Percentiles rank a stretch among this genome's conserved stretches.
Conservation (phyloP, 2,329 filamentous ascomycete genomes). For the Lasiodiplodia gonubiensis region DNA sequence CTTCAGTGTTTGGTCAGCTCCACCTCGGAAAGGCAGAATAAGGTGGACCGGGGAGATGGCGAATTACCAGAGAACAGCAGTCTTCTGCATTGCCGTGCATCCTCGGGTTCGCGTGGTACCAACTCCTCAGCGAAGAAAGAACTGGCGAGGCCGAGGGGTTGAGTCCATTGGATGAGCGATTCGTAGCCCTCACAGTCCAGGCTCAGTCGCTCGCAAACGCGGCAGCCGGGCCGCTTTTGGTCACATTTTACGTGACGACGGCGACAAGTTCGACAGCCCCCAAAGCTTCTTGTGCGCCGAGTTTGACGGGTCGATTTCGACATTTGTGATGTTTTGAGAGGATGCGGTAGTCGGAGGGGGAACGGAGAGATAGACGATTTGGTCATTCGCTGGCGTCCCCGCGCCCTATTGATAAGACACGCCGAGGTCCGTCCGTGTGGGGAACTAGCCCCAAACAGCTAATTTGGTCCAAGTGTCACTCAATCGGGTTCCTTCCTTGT, state of each 20-base stretch:
- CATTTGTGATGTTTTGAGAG: neutral
- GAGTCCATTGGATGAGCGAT: slow-evolving; percentile 12
- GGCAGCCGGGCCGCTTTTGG: slow-evolving; percentile 1
- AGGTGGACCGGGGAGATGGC: neutral
- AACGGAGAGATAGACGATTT: neutral
- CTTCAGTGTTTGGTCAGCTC: neutral
- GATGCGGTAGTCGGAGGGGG: neutral
- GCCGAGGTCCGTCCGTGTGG: neutral
- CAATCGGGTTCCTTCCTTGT: neutral
- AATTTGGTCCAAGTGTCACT: neutral
- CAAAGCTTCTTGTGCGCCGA: slow-evolving; percentile 5
- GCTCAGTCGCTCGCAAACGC: slow-evolving; percentile 7
- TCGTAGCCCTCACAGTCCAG: slow-evolving; percentile 19
- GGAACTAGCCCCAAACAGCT: neutral
- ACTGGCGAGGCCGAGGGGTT: slow-evolving; percentile 8
- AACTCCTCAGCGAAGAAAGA: neutral
- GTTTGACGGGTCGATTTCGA: neutral
- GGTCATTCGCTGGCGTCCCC: neutral
- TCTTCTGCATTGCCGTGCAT: slow-evolving; percentile 4
- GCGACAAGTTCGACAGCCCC: slow-evolving; percentile 10
- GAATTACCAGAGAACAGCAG: slow-evolving; percentile 5
- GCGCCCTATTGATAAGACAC: slow-evolving; percentile 9
- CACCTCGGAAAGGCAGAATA: neutral
- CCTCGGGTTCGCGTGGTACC: neutral
- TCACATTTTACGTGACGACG: slow-evolving; percentile 21